Base-by-base conservation (phyloP, 2,329 filamentous ascomycete genomes). In the Elsinoe arachidis region DNA sequence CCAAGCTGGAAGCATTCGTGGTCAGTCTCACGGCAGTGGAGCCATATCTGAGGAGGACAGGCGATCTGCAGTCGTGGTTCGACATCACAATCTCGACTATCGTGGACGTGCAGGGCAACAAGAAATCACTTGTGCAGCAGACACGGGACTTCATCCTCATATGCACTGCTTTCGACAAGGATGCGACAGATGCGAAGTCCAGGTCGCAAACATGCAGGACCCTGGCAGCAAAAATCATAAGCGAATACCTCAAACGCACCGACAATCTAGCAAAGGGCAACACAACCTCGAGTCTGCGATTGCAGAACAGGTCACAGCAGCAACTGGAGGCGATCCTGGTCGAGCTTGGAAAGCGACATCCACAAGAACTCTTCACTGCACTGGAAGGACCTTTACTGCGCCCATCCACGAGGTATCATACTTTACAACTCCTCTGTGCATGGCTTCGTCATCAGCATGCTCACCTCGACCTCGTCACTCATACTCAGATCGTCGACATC, bases 391-490 rank as follows among this genome's bases (percentile, higher is more conserved):
- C 84, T 61, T 79, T 93, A 59, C 74, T 85, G 23, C 81, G 82
- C 61, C 82, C 78, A 61, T 77, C 82, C 17, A 80, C 82, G 59
- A 83, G 88, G 17, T 78, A 83, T 56, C 80, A 82, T 60, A 79
- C 82, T 7, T 71, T 91, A 30, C 80, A 80, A 15, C 77, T 93
- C 10, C 74, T 93, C 14, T 84, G 83, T 66, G 81, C 85, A 44
- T 91, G 90, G 62, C 80, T 93, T 37, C 81, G 85, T 61, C 80
- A 83, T 59, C 85, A 90, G 62, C 86, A 88, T n/a, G 88, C 88
- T 3, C 88, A 91, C 70, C 76, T 93, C 1, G 82, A 93, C 66
- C 78, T 85, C 41, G 81, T 90, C 35, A 72, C 87, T 4, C 80
- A 90, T 62, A 91, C 87, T 1, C 80, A 83, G 0, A 74, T 93